Evolutionary conservation across 352 stramenopile genomes (phyloP).

Genomic region (Plasmopara halstedii): DNA sequence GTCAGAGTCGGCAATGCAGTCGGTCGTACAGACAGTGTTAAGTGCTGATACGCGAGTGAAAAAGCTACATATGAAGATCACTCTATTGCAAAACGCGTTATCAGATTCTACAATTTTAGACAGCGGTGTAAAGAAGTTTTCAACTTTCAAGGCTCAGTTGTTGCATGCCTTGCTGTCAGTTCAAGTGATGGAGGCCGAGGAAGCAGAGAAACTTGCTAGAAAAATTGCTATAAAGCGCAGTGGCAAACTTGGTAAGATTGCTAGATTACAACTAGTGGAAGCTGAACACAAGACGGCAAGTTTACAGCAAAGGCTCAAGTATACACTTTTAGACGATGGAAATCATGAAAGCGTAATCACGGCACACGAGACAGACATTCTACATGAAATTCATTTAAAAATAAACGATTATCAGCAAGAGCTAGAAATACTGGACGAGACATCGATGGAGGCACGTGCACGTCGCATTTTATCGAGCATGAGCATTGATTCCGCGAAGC

Average conservation of each 20-base stretch:
- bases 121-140: conserved; percentile 2
- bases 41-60: conserved; percentile 36
- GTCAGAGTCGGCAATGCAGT: conserved; percentile 11
- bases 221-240: conserved; percentile 55
- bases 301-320: conserved; percentile 20
- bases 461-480: conserved; percentile 43
- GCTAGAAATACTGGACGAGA: conserved; percentile 40
- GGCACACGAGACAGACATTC: conserved; percentile 24
- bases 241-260: conserved; percentile 43
- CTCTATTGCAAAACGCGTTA: background rate
- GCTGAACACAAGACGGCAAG: conserved; percentile 25
- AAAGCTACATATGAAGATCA: conserved; percentile 30
- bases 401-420: conserved; percentile 33
- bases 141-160: conserved; percentile 27
- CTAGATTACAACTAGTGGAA: conserved; percentile 38
- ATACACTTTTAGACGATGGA: conserved; percentile 7
- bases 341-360: conserved; percentile 22
- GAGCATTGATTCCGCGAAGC: conserved; percentile 77
- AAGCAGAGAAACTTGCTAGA: conserved; percentile 22
- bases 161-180: conserved; percentile 30
- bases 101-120: conserved; percentile 1
- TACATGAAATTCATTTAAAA: conserved; percentile 37
- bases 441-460: conserved; percentile 43
- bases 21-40: conserved; percentile 38
- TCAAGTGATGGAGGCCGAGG: conserved; percentile 29